phyloP scores from a whole-genome alignment of 225 moss, liverwort and hornwort genomes.

The Physcomitrium patens region DNA sequence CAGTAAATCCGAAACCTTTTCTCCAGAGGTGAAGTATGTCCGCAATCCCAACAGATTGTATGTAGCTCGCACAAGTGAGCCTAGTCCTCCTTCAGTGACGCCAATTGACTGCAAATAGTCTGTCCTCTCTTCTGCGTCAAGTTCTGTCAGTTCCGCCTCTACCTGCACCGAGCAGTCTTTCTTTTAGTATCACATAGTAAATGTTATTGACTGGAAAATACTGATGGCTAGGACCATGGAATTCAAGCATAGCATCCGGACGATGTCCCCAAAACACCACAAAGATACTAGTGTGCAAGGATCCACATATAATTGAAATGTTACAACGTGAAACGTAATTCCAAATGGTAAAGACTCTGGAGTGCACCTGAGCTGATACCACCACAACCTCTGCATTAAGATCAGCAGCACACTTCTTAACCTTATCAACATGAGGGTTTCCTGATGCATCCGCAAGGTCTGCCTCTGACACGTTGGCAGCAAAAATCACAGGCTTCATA shows the following conservation, averaged over 20 bases:
- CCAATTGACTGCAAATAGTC: slow-evolving; percentile 92
- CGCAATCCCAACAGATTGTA: slow-evolving; percentile 89
- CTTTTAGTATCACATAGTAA: slow-evolving; percentile 9
- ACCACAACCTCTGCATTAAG: slow-evolving; percentile 89
- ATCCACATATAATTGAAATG: background rate
- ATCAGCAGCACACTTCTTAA: slow-evolving; percentile 63
- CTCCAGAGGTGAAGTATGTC: slow-evolving; percentile 97
- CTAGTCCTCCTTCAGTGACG: slow-evolving; percentile 87
- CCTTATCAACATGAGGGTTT: slow-evolving; percentile 77
- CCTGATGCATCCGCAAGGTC: slow-evolving; percentile 83
- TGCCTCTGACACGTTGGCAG: slow-evolving; percentile 90
- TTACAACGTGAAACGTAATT: slow-evolving; percentile 7
- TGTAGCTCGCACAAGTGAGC: slow-evolving; percentile 86
- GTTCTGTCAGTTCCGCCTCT: slow-evolving; percentile 95
- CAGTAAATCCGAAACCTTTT: slow-evolving; percentile 55
- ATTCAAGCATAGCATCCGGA: slow-evolving; percentile 1
- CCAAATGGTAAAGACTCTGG: background rate
- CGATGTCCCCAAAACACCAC: slow-evolving; percentile 4
- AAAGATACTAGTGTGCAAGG: background rate
- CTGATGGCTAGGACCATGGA: slow-evolving; percentile 2
- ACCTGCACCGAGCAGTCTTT: slow-evolving; percentile 48
- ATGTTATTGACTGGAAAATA: slow-evolving; percentile 13
- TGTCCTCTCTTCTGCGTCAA: slow-evolving; percentile 82
- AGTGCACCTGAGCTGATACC: slow-evolving; percentile 89
- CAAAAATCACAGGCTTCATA: slow-evolving; percentile 98